Conservation (phyloP, 1,139 yeast species). For the Hanseniaspora sp. region DNA sequence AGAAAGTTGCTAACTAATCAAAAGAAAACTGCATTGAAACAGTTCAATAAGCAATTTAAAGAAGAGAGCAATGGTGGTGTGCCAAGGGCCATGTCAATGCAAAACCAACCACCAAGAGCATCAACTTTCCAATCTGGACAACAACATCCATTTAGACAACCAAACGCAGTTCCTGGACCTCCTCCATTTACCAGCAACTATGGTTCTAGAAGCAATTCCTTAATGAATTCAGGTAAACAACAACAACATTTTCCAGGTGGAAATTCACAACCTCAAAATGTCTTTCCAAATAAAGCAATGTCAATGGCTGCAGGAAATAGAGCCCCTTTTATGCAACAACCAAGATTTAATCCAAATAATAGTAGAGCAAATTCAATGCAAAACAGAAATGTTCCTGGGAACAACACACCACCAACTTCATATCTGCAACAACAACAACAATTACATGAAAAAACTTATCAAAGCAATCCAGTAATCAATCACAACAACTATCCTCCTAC, state of each 20-base stretch:
- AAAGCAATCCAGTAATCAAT: too few species aligned
- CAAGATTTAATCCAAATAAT: not conserved
- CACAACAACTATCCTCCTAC: not conserved
- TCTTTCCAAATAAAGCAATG: constrained; percentile 22
- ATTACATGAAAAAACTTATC: not conserved
- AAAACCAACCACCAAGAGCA: constrained; percentile 37
- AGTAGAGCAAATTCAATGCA: constrained; percentile 19
- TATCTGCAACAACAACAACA: constrained; percentile 7
- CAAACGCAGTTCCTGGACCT: constrained; percentile 10
- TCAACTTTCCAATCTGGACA: constrained; percentile 38
- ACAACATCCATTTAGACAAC: constrained; percentile 13
- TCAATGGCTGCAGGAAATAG: constrained; percentile 18
- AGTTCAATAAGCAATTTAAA: constrained; percentile 33
- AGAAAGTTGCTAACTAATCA: constrained; percentile 59
- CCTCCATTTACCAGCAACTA: constrained; percentile 21
- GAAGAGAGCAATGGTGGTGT: constrained; percentile 18
- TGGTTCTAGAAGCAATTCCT: constrained; percentile 22
- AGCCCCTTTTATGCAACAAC: constrained; percentile 15
- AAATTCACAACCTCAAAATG: constrained; percentile 16
- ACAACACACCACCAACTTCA: not conserved
- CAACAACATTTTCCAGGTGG: not conserved
- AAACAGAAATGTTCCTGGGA: not conserved
- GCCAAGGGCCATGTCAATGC: constrained; percentile 17
- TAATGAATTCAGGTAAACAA: constrained; percentile 21
- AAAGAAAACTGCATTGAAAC: constrained; percentile 46